Percentiles rank a stretch among this genome's conserved stretches.
Conservation (phyloP, 371 early-diverging fungal species). For the Lichtheimia ramosa region DNA sequence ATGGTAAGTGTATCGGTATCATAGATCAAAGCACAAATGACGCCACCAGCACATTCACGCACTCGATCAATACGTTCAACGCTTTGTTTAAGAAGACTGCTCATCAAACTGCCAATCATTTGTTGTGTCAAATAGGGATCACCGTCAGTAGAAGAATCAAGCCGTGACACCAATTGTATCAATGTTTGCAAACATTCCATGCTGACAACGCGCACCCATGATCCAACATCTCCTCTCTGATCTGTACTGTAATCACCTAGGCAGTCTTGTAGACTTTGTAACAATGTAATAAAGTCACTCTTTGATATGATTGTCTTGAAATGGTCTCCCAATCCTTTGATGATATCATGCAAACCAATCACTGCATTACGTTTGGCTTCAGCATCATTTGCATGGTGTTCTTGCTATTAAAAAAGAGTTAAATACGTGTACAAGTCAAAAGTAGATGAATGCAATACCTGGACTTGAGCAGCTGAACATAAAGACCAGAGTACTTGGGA, state of each 20-base stretch:
- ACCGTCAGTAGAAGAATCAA: constrained; percentile 26
- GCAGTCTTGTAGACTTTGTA: constrained; percentile 52
- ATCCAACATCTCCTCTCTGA: constrained; percentile 94
- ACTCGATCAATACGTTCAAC: constrained; percentile 85
- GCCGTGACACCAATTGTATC: constrained; percentile 38
- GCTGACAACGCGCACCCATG: constrained; percentile 83
- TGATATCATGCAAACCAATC: constrained; percentile 48
- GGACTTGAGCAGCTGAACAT: constrained; percentile 27
- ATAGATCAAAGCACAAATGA: constrained; percentile 45
- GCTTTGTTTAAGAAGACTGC: constrained; percentile 65
- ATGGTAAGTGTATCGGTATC: constrained; percentile 13
- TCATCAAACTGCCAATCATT: constrained; percentile 32
- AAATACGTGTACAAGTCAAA: neutral
- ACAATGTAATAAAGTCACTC: constrained; percentile 39
- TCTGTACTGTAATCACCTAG: constrained; percentile 87
- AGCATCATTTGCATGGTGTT: constrained; percentile 55
- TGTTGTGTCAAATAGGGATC: constrained; percentile 24
- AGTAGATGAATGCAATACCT: constrained; percentile 17
- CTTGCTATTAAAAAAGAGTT: constrained; percentile 25
- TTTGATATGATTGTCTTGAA: constrained; percentile 44
- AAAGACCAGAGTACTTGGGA: constrained; percentile 25
- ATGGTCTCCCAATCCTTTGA: constrained; percentile 28
- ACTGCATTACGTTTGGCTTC: constrained; percentile 73
- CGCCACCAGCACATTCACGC: constrained; percentile 64
- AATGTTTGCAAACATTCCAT: constrained; percentile 61